Conservation (phyloP, 352 stramenopile genomes). For the Phytophthora kernoviae region DNA sequence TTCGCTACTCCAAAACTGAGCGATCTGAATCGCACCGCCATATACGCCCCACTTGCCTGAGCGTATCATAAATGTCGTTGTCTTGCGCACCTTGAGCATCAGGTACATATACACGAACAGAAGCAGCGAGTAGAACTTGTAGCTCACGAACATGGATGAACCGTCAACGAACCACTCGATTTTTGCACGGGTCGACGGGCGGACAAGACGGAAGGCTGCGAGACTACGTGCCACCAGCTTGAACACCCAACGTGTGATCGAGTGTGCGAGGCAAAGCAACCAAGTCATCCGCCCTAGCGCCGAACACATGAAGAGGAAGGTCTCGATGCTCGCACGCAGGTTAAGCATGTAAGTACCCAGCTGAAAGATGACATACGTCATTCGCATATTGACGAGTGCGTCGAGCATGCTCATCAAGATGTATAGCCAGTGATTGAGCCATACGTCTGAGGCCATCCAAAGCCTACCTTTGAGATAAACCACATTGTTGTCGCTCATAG, state of each 20-base stretch:
- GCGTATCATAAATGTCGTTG: constrained; percentile 40
- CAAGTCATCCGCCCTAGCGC: constrained; percentile 39
- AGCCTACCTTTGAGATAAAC: constrained; percentile 29
- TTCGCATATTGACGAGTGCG: constrained; percentile 31
- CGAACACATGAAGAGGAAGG: constrained; percentile 43
- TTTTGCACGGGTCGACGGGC: constrained; percentile 27
- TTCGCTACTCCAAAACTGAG: constrained; percentile 48
- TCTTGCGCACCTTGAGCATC: constrained; percentile 26
- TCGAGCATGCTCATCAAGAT: constrained; percentile 44
- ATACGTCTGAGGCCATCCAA: constrained; percentile 42
- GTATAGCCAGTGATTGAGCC: constrained; percentile 56
- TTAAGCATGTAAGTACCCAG: constrained; percentile 42
- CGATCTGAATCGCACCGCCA: constrained; percentile 36
- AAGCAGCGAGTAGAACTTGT: constrained; percentile 52
- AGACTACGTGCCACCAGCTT: background rate
- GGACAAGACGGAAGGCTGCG: background rate
- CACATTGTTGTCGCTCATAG: constrained; percentile 4
- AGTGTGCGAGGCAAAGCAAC: constrained; percentile 40
- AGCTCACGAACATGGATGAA: constrained; percentile 41
- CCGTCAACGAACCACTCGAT: constrained; percentile 41
- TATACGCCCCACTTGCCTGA: constrained; percentile 30
- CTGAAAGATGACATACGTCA: constrained; percentile 39
- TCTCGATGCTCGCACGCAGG: constrained; percentile 27
- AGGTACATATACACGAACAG: constrained; percentile 34
- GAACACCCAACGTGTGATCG: constrained; percentile 50